phyloP scores from a whole-genome alignment of 2,329 filamentous ascomycete genomes.

The Hypocreales sp. region DNA sequence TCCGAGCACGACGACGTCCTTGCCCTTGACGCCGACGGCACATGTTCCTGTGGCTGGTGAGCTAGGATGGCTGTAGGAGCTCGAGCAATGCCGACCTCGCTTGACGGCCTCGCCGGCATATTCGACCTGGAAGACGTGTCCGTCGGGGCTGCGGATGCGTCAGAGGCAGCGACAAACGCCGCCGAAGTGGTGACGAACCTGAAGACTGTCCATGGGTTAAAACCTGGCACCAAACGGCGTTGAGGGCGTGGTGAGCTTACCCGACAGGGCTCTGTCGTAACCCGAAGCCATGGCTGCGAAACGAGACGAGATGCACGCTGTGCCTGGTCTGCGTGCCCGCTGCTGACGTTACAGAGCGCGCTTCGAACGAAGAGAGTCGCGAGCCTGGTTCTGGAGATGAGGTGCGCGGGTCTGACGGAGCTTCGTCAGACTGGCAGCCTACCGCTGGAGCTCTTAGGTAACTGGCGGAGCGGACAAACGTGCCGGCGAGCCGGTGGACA shows the following conservation, averaged over 20 bases:
- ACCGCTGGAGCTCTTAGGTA: conserved; percentile 9
- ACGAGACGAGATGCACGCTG: neutral
- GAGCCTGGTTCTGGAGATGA: too few species aligned
- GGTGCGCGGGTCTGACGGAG: conserved; percentile 8
- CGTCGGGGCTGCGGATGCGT: conserved; percentile 66
- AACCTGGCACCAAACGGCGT: conserved; percentile 6
- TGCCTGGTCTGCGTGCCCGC: too few species aligned
- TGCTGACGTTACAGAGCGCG: too few species aligned
- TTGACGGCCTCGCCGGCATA: conserved; percentile 98
- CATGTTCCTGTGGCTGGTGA: conserved; percentile 56
- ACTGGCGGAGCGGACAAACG: conserved; percentile 12
- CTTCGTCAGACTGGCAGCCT: conserved; percentile 26
- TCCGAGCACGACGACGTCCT: conserved; percentile 85
- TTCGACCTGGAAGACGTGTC: conserved; percentile 99
- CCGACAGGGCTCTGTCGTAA: conserved; percentile 98
- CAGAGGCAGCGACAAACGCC: conserved; percentile 16
- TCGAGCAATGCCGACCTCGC: conserved; percentile 48
- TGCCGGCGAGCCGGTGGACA: conserved; percentile 10
- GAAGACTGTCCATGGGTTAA: conserved; percentile 54
- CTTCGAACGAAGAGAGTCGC: too few species aligned
- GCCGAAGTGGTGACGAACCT: conserved; percentile 33
- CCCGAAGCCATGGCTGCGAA: conserved; percentile 59
- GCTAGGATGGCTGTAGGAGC: conserved; percentile 5
- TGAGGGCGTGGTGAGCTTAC: conserved; percentile 37
- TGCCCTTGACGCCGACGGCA: conserved; percentile 92